These are phyloP conservation scores for Fraxinus sp. DNA, from an alignment of 305 asterid species.

Conservation along the genomic window DNA sequence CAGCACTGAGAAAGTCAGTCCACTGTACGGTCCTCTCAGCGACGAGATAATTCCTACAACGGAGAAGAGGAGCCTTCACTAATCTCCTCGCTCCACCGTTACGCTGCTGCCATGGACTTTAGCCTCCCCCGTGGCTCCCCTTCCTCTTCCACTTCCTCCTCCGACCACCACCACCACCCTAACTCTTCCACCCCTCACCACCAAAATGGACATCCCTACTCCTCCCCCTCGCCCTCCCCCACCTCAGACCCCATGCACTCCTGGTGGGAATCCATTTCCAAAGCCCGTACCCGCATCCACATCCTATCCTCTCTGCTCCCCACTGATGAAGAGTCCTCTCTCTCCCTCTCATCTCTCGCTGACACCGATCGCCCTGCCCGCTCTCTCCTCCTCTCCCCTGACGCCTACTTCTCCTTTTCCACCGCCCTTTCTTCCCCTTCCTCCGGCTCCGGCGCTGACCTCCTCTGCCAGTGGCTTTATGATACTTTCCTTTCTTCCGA, in stretches of 20 bases:
- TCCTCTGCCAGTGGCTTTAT: conserved; percentile 92
- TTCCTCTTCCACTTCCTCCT: conserved; percentile 63
- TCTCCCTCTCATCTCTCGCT: conserved; percentile 56
- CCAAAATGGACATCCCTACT: conserved; percentile 35
- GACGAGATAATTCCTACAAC: not conserved
- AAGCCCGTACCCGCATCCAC: conserved; percentile 83
- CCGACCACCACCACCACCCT: conserved; percentile 41
- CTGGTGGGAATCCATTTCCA: conserved; percentile 95
- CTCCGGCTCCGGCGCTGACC: conserved; percentile 76
- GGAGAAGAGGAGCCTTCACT: conserved; percentile 22
- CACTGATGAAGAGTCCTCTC: conserved; percentile 31
- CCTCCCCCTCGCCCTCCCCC: not conserved
- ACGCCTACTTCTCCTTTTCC: conserved; percentile 65
- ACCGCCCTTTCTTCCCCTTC: conserved; percentile 49
- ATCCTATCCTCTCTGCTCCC: conserved; percentile 67
- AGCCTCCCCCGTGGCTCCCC: conserved; percentile 70
- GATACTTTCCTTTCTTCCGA: conserved; percentile 80
- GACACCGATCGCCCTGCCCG: conserved; percentile 94
- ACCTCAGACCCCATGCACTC: conserved; percentile 71
- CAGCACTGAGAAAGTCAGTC: not conserved
- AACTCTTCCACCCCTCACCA: conserved; percentile 29
- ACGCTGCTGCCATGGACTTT: conserved; percentile 67
- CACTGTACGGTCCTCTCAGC: not conserved
- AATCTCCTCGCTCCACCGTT: conserved; percentile 18
- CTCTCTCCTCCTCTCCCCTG: conserved; percentile 78